Evolutionary conservation across 169 alveolate species (phyloP), one percentile per base, ranked within the genome.

Genomic region (Plasmodium reichenowi): DNA sequence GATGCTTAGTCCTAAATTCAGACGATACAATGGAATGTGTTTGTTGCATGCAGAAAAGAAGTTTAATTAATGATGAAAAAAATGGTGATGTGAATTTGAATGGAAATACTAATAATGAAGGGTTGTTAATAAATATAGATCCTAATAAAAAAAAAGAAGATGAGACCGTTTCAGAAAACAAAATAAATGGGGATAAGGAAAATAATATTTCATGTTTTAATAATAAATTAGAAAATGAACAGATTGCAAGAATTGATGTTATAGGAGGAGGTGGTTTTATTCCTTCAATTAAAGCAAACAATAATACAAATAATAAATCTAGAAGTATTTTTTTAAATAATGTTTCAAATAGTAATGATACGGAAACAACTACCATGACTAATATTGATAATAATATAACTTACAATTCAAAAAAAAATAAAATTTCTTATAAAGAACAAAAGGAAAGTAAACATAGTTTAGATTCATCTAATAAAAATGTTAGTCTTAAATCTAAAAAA

Each of bases 11-110:
- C 38, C 70, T 47, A 48, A 76, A 76, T 58, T 13, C 89, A 58
- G 70, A 63, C 15, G 70, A 76, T 24, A 66, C 78, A 17, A 8
- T 20, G 9, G 89, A 76, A 24, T 76, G 89, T 66, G 89, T 32
- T 6, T 76, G 89, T 17, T 76, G 89, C 66, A 76, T 76, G 89
- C 72, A 76, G 32, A 76, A 64, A 71, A 76, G 89, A 45, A 47
- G 58, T 22, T 3, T 13, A n/a, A 59, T 38, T n/a, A 64, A 9
- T 12, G 24, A 10, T 50, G 50, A 24, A n/a, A 66, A 32, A 50
- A 45, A 58, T 43, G 52, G 17, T 8, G 71, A 76, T 13, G 29
- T 2, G 17, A 59, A 52, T n/a, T 10, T 22, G 12, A 60, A 60
- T 45, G 43, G 15, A 15, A 62, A 24, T 24, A 24, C n/a, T 2